Evolutionary conservation across 2,329 filamentous ascomycete species (phyloP), one percentile per base, ranked within the genome.

Genomic region (Ophiostoma angusticollis): DNA sequence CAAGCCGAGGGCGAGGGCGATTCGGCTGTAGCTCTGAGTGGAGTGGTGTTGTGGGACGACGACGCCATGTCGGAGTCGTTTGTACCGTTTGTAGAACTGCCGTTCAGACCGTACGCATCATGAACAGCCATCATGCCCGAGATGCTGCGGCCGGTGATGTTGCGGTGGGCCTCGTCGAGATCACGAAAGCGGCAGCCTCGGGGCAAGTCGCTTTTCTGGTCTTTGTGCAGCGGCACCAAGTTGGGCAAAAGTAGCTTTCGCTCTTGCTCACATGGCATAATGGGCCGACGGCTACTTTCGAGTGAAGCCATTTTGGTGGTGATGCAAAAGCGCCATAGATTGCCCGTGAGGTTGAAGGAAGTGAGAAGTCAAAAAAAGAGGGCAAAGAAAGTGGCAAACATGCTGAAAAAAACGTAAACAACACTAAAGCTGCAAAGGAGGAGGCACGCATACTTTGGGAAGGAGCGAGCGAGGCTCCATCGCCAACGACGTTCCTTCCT

Each of bases 111-210:
- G 11, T 35, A 12, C 14, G 19, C 25, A 18, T 16, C 40, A 16
- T 27, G 31, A 4, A 19, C 27, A 8, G 32, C 40, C 6, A 40
- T 41, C 8, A 44, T 43, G 42, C 45, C 40, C 6, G 42, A 43
- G 9, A 44, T 43, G 42, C 45, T 39, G 23, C 45, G 47, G 5
- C 54, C 49, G 8, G 58, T 59, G 41, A 65, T 64, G 24, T 57
- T 59, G 4, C 53, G 51, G 39, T 61, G 57, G 1, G 62, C 61
- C 25, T 62, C 60, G 19, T 51, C 51, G 1, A 64, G 48, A 37
- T 58, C 55, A 19, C 52, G 50, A 40, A 63, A 64, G 21, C 58
- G 49, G 6, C 50, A 52, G 4, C 53, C 55, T 21, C 57, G 57
- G 9, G 55, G 56, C 8, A 52, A 56, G 5, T 47, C 34, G 41